These are phyloP conservation scores for Pseudogymnoascus destructans DNA, from an alignment of 2,329 filamentous ascomycete genomes.

Conservation along the genomic window DNA sequence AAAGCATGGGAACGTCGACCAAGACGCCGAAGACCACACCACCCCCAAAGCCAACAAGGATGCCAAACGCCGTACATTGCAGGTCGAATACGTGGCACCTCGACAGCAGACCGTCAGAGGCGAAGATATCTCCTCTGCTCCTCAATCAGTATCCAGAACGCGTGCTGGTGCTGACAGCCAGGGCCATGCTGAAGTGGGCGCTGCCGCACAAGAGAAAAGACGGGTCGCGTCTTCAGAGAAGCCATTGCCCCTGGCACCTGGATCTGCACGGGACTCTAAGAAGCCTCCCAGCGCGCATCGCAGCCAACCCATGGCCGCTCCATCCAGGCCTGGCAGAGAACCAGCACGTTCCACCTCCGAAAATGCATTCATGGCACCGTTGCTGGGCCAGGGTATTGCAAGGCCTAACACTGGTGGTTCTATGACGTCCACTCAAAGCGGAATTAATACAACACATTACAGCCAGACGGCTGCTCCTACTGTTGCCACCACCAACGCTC, in stretches of 20 bases:
- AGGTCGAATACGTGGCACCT: conserved; percentile 94
- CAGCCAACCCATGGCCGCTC: conserved; percentile 32
- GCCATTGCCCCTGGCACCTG: conserved; percentile 41
- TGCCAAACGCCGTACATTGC: conserved; percentile 84
- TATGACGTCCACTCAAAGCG: conserved; percentile 48
- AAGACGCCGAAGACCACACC: conserved; percentile 43
- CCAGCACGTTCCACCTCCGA: conserved; percentile 42
- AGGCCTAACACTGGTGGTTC: conserved; percentile 75
- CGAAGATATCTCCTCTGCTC: conserved; percentile 23
- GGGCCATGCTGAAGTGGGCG: conserved; percentile 35
- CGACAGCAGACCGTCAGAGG: conserved; percentile 70
- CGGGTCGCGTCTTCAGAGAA: conserved; percentile 38
- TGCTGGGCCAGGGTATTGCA: conserved; percentile 34
- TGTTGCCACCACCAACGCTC: conserved; percentile 75
- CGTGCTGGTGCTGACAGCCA: conserved; percentile 41
- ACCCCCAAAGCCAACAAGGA: conserved; percentile 59
- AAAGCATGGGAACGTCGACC: conserved; percentile 63
- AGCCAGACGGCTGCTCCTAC: conserved; percentile 78
- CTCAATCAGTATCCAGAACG: conserved; percentile 31
- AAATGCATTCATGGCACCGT: conserved; percentile 36
- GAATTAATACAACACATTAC: conserved; percentile 41
- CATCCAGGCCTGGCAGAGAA: conserved; percentile 35
- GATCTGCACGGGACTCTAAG: conserved; percentile 34
- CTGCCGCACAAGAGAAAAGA: conserved; percentile 22
- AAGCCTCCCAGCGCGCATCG: conserved; percentile 22